These are phyloP conservation scores for Comarum palustre DNA, from an alignment of 306 rosid genomes.

Conservation along the genomic window DNA sequence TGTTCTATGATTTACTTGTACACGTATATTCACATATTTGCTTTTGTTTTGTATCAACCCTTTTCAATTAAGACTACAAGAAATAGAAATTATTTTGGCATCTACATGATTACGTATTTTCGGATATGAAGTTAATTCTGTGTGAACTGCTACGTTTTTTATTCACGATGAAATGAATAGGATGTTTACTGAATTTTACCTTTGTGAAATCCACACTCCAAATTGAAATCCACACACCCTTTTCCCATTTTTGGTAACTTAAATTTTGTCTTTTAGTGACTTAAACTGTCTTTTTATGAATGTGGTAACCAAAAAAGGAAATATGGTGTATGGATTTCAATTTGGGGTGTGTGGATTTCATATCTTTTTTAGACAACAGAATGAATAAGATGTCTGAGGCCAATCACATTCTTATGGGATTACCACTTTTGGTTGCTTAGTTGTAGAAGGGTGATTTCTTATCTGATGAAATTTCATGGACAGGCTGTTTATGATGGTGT, in stretches of 20 bases:
- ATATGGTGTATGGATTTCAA: too few species aligned
- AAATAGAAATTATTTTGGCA: background rate
- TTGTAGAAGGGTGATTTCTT: slow-evolving; percentile 5
- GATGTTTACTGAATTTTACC: background rate
- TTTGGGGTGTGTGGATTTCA: too few species aligned
- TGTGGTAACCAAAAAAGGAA: too few species aligned
- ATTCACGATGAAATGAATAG: background rate
- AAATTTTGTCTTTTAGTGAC: too few species aligned
- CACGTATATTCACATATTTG: background rate
- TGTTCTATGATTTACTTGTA: background rate
- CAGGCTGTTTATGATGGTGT: slow-evolving; percentile 99
- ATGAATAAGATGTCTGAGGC: background rate
- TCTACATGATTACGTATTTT: background rate
- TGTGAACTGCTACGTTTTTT: slow-evolving; percentile 2
- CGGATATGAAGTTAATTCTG: background rate
- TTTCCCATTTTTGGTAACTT: too few species aligned
- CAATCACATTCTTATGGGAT: background rate
- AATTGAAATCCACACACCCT: too few species aligned
- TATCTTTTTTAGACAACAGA: too few species aligned
- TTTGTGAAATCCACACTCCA: too few species aligned
- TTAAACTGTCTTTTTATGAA: too few species aligned
- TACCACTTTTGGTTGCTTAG: background rate
- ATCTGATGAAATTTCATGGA: slow-evolving; percentile 24
- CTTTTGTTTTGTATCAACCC: slow-evolving; percentile 5
- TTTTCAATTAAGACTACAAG: background rate